Evolutionary conservation across 441 rosid species (phyloP).

Genomic region (Viola pubescens): DNA sequence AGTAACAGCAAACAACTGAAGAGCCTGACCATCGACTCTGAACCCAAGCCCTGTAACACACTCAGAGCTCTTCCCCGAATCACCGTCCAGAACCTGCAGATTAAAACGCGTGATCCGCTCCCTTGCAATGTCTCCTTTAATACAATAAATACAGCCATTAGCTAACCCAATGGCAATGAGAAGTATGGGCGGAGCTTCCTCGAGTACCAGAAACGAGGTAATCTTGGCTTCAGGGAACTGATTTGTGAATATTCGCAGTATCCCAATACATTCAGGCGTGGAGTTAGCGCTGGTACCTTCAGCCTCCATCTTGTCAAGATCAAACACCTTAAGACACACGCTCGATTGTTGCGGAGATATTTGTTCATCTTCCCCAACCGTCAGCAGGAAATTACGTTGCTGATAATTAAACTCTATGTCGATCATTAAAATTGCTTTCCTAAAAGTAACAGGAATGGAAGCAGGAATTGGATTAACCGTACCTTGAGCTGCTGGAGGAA

Average conservation of each 20-base stretch:
- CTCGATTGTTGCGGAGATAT: conserved; percentile 70
- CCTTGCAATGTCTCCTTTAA: conserved; percentile 92
- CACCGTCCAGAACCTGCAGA: conserved; percentile 54
- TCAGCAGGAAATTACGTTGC: conserved; percentile 93
- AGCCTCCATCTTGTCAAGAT: conserved; percentile 78
- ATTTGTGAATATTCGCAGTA: conserved; percentile 75
- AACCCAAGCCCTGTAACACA: conserved; percentile 77
- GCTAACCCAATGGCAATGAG: conserved; percentile 87
- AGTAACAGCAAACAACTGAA: conserved; percentile 74
- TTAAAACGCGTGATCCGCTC: conserved; percentile 85
- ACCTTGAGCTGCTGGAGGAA: conserved; percentile 96
- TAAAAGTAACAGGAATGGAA: no score
- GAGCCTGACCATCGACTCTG: conserved; percentile 81
- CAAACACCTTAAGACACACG: conserved; percentile 82
- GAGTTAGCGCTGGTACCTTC: conserved; percentile 60
- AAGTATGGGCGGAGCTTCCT: conserved; percentile 92
- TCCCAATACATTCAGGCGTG: conserved; percentile 80
- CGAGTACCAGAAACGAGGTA: conserved; percentile 80
- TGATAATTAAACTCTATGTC: conserved; percentile 16
- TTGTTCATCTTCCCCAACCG: conserved; percentile 86
- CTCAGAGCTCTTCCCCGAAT: conserved; percentile 29
- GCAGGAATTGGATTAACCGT: neutral
- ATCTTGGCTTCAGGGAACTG: conserved; percentile 95
- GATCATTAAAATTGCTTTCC: neutral
- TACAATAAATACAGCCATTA: conserved; percentile 76